A percentile compares a stretch with the other conserved stretches of the same genome.
phyloP scores from a whole-genome alignment of 169 alveolate genomes.

The Babesia bigemina region DNA sequence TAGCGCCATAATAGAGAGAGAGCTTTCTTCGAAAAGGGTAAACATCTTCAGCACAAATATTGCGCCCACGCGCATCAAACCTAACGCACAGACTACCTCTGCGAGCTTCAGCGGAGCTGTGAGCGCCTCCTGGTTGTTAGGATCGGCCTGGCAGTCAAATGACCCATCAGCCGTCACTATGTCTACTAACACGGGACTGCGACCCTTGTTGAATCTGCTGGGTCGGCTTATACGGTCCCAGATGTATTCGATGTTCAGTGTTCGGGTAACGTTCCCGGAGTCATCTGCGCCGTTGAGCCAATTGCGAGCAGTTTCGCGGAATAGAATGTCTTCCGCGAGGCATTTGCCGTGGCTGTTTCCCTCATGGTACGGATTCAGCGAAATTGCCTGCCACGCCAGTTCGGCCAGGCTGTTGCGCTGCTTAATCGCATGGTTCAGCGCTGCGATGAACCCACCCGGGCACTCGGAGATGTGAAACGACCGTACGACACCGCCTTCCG shows the following conservation, averaged over 20 bases:
- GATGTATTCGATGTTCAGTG: constrained; percentile 71
- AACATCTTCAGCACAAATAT: constrained; percentile 73
- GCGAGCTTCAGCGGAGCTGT: constrained; percentile 73
- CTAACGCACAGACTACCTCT: constrained; percentile 79
- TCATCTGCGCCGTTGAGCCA: constrained; percentile 78
- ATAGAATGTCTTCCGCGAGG: constrained; percentile 77
- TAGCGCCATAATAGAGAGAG: constrained; percentile 72
- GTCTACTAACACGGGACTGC: constrained; percentile 58
- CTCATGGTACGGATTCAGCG: constrained; percentile 78
- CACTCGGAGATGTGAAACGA: constrained; percentile 78
- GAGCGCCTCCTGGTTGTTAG: constrained; percentile 74
- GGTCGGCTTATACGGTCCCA: constrained; percentile 73
- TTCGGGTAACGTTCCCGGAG: constrained; percentile 71
- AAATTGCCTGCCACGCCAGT: constrained; percentile 75
- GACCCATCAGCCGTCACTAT: constrained; percentile 81
- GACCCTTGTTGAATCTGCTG: constrained; percentile 50
- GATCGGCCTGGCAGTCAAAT: constrained; percentile 72
- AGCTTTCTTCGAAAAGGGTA: constrained; percentile 71
- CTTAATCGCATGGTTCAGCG: constrained; percentile 71
- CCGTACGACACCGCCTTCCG: constrained; percentile 61
- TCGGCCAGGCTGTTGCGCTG: constrained; percentile 63
- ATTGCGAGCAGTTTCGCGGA: constrained; percentile 71
- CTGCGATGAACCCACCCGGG: constrained; percentile 80
- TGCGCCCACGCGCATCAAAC: constrained; percentile 76
- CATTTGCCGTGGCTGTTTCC: constrained; percentile 71